phyloP scores from a whole-genome alignment of 73 alveolate species.

The Paramecium caudatum region DNA sequence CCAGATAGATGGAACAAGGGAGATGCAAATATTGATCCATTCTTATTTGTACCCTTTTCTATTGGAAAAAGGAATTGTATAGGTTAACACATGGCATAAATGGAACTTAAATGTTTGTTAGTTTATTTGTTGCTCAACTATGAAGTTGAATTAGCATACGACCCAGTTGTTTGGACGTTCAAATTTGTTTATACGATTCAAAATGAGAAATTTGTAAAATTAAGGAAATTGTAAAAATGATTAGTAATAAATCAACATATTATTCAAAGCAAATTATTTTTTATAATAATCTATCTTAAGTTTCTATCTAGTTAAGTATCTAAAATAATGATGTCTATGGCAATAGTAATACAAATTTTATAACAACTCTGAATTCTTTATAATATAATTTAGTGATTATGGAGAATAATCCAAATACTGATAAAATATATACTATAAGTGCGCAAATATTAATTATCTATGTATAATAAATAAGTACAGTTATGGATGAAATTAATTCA shows the following conservation, averaged over 20 bases:
- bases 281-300: conserved; percentile 19
- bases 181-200: conserved; percentile 58
- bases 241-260: no score
- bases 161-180: conserved; percentile 6
- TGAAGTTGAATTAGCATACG: background rate
- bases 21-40: conserved; percentile 48
- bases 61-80: conserved; percentile 56
- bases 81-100: conserved; percentile 61
- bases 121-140: conserved; percentile 48
- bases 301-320: conserved; percentile 37
- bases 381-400: background rate
- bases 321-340: conserved; percentile 45
- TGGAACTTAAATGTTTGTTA: conserved; percentile 65
- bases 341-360: background rate
- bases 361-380: conserved; percentile 20
- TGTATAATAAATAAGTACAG: background rate
- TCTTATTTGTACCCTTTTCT: conserved; percentile 67
- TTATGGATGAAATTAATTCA: background rate
- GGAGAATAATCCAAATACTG: background rate
- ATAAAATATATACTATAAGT: background rate
- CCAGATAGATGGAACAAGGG: conserved; percentile 69
- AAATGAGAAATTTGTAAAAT: conserved; percentile 12
- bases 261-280: conserved; percentile 47
- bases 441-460: conserved; percentile 38
- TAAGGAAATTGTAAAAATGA: background rate